These are phyloP conservation scores for Westerdykella sp. DNA, from an alignment of 2,329 filamentous ascomycete genomes.

Conservation along the genomic window DNA sequence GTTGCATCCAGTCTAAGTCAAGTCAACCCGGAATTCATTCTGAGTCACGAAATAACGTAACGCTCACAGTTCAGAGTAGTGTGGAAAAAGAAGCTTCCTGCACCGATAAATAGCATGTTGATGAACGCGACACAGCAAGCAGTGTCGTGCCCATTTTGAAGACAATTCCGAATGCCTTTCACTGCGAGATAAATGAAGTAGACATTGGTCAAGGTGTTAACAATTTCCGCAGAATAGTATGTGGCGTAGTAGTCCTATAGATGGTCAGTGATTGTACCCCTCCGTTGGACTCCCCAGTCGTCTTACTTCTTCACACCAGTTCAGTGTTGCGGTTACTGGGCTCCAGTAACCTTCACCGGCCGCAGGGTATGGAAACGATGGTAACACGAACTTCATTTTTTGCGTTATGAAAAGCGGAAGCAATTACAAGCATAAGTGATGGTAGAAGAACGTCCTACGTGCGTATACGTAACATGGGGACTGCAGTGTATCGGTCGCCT, in stretches of 20 bases:
- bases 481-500: too few relatives aligned
- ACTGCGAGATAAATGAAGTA: constrained; percentile 73
- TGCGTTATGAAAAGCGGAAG: too few relatives aligned
- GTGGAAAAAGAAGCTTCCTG: constrained; percentile 59
- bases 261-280: background rate
- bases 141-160: constrained; percentile 63
- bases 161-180: constrained; percentile 68
- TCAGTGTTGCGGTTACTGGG: constrained; percentile 64
- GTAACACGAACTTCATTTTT: constrained; percentile 14
- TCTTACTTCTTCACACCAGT: constrained; percentile 72
- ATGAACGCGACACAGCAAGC: constrained; percentile 66
- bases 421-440: too few relatives aligned
- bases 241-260: constrained; percentile 60
- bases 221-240: constrained; percentile 58
- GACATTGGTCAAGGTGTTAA: constrained; percentile 75
- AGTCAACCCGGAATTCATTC: too few relatives aligned
- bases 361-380: constrained; percentile 46
- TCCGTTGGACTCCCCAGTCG: background rate
- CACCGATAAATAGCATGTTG: constrained; percentile 57
- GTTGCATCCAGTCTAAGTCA: constrained; percentile 53
- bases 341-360: constrained; percentile 58
- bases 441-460: too few relatives aligned
- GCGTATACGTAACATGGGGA: too few relatives aligned
- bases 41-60: background rate
- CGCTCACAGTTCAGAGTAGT: constrained; percentile 55